Evolutionary conservation across 2,329 filamentous ascomycete genomes (phyloP).

Genomic region (Fusarium sp.): DNA sequence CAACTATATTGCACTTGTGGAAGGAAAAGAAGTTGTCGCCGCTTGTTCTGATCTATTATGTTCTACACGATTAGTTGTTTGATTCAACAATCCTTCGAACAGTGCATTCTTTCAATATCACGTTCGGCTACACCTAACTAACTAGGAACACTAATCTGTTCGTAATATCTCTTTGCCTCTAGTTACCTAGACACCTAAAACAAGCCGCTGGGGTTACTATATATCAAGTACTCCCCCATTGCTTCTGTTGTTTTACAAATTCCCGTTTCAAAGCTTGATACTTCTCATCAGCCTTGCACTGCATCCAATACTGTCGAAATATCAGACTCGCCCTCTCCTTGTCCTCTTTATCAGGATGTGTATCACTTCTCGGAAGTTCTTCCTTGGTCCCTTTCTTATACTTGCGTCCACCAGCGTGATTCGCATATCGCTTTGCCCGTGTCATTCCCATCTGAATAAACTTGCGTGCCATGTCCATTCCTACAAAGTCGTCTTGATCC

Average conservation of each 20-base stretch:
- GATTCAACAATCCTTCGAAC: too few species aligned
- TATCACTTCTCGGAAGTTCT: slow-evolving; percentile 28
- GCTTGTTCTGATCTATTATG: too few species aligned
- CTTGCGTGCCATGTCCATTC: slow-evolving; percentile 72
- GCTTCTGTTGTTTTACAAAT: slow-evolving; percentile 22
- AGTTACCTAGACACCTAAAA: too few species aligned
- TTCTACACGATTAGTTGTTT: too few species aligned
- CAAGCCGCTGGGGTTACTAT: neutral
- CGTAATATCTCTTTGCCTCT: too few species aligned
- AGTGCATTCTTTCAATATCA: too few species aligned
- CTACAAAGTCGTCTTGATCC: slow-evolving; percentile 65
- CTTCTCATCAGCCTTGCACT: slow-evolving; percentile 37
- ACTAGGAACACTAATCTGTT: too few species aligned
- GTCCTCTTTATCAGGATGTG: slow-evolving; percentile 32
- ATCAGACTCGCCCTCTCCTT: slow-evolving; percentile 38
- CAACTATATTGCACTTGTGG: too few species aligned
- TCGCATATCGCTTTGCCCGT: slow-evolving; percentile 67
- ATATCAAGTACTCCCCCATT: neutral
- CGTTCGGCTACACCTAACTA: too few species aligned
- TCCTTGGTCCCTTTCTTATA: slow-evolving; percentile 49
- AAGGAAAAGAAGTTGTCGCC: too few species aligned
- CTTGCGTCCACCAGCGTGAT: slow-evolving; percentile 65
- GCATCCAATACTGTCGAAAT: slow-evolving; percentile 36
- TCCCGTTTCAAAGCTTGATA: slow-evolving; percentile 31
- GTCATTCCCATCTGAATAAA: slow-evolving; percentile 76